These are phyloP conservation scores for Magnaporthiopsis poae DNA, from an alignment of 2,329 filamentous ascomycete genomes.

Conservation along the genomic window DNA sequence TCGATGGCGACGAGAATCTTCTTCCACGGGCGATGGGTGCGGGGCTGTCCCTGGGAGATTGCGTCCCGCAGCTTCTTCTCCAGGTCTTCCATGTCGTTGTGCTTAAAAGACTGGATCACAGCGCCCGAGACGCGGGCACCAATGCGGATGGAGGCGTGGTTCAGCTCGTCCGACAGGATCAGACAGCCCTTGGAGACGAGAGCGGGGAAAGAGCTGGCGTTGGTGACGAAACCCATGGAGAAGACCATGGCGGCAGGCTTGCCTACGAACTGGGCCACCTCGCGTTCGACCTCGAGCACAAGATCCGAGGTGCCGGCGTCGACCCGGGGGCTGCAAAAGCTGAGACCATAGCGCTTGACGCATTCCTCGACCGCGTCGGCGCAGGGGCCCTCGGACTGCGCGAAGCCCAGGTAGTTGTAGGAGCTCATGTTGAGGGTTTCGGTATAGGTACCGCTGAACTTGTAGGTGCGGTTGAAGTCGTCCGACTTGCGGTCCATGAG, in stretches of 20 bases:
- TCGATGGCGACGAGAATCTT: conserved; percentile 96
- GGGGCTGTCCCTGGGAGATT: conserved; percentile 91
- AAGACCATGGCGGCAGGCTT: conserved; percentile 94
- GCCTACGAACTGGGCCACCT: conserved; percentile 83
- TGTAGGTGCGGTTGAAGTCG: conserved; percentile 85
- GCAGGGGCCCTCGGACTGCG: conserved; percentile 92
- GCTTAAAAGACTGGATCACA: conserved; percentile 92
- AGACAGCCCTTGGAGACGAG: conserved; percentile 86
- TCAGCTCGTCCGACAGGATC: conserved; percentile 92
- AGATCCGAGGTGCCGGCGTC: conserved; percentile 84
- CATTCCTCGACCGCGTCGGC: conserved; percentile 84
- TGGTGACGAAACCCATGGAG: conserved; percentile 98
- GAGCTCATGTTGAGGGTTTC: conserved; percentile 98
- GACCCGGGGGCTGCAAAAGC: conserved; percentile 67
- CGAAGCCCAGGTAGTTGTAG: conserved; percentile 98
- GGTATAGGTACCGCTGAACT: conserved; percentile 78
- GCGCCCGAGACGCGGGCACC: conserved; percentile 88
- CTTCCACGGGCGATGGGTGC: conserved; percentile 98
- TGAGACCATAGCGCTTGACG: conserved; percentile 76
- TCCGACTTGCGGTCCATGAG: conserved; percentile 82
- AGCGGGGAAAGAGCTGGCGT: conserved; percentile 83
- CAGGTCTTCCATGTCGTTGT: conserved; percentile 87
- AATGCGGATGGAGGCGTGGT: conserved; percentile 94
- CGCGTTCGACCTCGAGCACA: conserved; percentile 76
- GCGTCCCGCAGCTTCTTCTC: conserved; percentile 79